phyloP scores from a whole-genome alignment of 108 stramenopile genomes.

The Schizochytrium sp. region DNA sequence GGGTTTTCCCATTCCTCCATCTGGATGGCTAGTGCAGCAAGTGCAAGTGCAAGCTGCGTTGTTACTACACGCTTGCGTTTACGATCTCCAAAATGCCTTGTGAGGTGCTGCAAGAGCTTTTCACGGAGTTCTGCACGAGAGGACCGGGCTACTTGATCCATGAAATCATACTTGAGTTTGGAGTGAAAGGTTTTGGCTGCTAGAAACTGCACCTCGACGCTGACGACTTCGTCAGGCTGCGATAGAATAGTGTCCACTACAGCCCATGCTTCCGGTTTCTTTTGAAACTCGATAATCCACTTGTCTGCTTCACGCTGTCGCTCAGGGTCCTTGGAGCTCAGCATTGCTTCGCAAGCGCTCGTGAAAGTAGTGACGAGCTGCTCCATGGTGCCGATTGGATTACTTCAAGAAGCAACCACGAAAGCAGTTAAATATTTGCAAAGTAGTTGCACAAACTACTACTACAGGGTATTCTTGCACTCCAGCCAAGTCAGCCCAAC shows the following conservation, averaged over 20 bases:
- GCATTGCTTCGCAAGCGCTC: constrained; percentile 18
- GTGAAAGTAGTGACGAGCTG: constrained; percentile 8
- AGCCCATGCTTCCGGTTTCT: constrained; percentile 1
- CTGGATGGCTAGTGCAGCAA: constrained; percentile 32
- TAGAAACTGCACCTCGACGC: constrained; percentile 33
- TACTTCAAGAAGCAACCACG: too few relatives aligned
- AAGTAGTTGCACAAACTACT: too few relatives aligned
- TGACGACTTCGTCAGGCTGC: not conserved
- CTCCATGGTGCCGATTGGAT: not conserved
- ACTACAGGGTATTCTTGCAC: too few relatives aligned
- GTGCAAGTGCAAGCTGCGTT: constrained; percentile 43
- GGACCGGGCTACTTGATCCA: not conserved
- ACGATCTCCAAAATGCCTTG: constrained; percentile 17
- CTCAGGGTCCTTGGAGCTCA: constrained; percentile 1
- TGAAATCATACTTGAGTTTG: not conserved
- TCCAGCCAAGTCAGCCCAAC: too few relatives aligned
- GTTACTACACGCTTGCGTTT: constrained; percentile 21
- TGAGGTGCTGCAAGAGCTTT: constrained; percentile 30
- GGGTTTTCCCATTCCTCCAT: constrained; percentile 53
- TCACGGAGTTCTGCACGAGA: not conserved
- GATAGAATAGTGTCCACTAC: constrained; percentile 33
- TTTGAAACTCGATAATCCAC: constrained; percentile 57
- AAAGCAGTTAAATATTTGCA: too few relatives aligned
- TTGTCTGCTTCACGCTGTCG: constrained; percentile 25
- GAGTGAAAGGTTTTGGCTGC: constrained; percentile 61